phyloP scores from a whole-genome alignment of 1,139 yeast genomes.

The Kodamaea derodonti region DNA sequence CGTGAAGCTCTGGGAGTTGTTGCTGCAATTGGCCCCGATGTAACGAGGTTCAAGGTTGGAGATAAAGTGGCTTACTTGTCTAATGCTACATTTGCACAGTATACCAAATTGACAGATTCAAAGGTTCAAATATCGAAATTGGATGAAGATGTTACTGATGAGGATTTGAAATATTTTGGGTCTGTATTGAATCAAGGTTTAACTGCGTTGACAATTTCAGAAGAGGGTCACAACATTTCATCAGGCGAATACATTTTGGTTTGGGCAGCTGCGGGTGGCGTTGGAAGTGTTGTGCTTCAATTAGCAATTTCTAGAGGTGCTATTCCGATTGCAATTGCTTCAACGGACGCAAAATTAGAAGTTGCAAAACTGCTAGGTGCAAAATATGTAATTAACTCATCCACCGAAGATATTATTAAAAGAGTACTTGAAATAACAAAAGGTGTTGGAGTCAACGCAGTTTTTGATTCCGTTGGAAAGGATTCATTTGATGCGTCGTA shows the following conservation, averaged over 20 bases:
- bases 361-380: conserved; percentile 72
- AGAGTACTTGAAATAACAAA: conserved; percentile 64
- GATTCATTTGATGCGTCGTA: conserved; percentile 67
- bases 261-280: conserved; percentile 96
- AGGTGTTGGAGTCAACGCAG: conserved; percentile 69
- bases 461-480: conserved; percentile 81
- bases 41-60: conserved; percentile 56
- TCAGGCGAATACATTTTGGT: conserved; percentile 67
- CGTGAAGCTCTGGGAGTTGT: conserved; percentile 80
- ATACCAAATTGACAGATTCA: conserved; percentile 44
- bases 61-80: conserved; percentile 65
- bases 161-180: conserved; percentile 51
- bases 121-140: conserved; percentile 41
- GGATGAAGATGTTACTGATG: conserved; percentile 44
- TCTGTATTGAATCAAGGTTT: conserved; percentile 67
- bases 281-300: conserved; percentile 72
- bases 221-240: conserved; percentile 63
- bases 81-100: conserved; percentile 63
- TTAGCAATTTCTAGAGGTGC: conserved; percentile 63
- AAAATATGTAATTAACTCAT: conserved; percentile 60
- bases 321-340: conserved; percentile 79
- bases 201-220: conserved; percentile 69
- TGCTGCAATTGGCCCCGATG: conserved; percentile 62
- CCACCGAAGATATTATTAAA: conserved; percentile 51
- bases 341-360: conserved; percentile 61